Base-by-base conservation (phyloP, 1,139 yeast genomes). In the Meyerozyma elateridarum region DNA sequence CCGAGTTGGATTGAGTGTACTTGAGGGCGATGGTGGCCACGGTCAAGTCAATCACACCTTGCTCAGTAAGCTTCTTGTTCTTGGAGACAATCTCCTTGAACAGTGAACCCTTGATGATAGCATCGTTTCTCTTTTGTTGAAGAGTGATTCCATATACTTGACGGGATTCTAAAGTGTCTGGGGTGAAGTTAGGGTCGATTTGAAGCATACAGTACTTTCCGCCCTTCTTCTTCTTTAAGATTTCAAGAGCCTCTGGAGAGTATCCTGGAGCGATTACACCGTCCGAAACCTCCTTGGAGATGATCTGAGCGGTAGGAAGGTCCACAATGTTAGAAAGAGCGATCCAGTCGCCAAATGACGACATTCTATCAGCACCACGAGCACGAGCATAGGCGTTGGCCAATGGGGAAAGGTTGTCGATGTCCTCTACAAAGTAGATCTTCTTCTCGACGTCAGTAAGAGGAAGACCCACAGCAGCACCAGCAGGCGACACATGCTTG, bases 331-430 rank as follows among this genome's bases (percentile, higher is more conserved):
- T 89, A 40, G 96, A 87, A 44, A 91, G 73, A 35, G 98, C 98
- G 54, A 91, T 91, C 74, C 89, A 91, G 66, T 91, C 98, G 57
- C 98, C 98, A 56, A 91, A 91, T 11, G 96, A 85, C 9, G 97
- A 88, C 98, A 91, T 91, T 74, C 98, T 83, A 68, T 91, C 98
- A 46, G 98, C 98, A 61, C 98, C 98, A 66, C 98, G 84, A 35
- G 98, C 98, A 66, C 98, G 84, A 28, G 98, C 98, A 54, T 91
- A 91, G 38, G 98, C 98, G 55, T 85, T 85, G 42, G 98, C 98
- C 56, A 91, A 73, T 38, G 97, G 97, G 20, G 96, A 85, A 58
- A 91, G 72, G 72, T 88, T 85, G 64, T 87, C 95, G 54, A 91
- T 87, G 59, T 87, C 96, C 51, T 79, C 79, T 43, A 91, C 98